Evolutionary conservation across 768 basidiomycete genomes (phyloP).

Genomic region (Leccinum barrowsii): DNA sequence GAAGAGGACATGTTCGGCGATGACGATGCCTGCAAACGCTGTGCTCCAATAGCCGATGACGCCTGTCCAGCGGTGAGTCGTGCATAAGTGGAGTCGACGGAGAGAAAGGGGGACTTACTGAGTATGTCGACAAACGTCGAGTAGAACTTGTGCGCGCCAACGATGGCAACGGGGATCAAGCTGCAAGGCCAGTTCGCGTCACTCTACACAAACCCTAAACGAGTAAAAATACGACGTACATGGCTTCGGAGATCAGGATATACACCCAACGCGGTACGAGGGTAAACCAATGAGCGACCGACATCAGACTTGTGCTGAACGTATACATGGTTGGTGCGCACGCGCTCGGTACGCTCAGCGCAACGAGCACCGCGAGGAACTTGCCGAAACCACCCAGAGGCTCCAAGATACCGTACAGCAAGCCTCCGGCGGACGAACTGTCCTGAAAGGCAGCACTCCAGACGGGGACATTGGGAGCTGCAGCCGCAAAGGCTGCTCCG

Average conservation of each 20-base stretch:
- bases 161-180: conserved; percentile 44
- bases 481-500: conserved; percentile 45
- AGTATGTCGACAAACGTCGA: conserved; percentile 41
- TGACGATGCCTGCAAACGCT: conserved; percentile 36
- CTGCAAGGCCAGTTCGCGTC: conserved; percentile 20
- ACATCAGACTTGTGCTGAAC: conserved; percentile 45
- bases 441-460: conserved; percentile 41
- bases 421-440: conserved; percentile 43
- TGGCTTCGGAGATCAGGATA: conserved; percentile 41
- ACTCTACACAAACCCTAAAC: background rate
- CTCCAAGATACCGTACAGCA: conserved; percentile 36
- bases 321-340: conserved; percentile 60
- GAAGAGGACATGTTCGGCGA: conserved; percentile 44
- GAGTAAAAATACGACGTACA: conserved; percentile 30
- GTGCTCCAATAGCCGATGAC: conserved; percentile 46
- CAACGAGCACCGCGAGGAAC: conserved; percentile 48
- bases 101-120: conserved; percentile 19
- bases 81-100: conserved; percentile 5
- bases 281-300: conserved; percentile 31
- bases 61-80: conserved; percentile 17
- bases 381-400: conserved; percentile 44
- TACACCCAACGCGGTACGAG: conserved; percentile 46
- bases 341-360: conserved; percentile 52
- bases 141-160: conserved; percentile 46
- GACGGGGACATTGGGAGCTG: conserved; percentile 34